Evolutionary conservation across 257 asterid species (phyloP).

Genomic region (Solanum commersonii): DNA sequence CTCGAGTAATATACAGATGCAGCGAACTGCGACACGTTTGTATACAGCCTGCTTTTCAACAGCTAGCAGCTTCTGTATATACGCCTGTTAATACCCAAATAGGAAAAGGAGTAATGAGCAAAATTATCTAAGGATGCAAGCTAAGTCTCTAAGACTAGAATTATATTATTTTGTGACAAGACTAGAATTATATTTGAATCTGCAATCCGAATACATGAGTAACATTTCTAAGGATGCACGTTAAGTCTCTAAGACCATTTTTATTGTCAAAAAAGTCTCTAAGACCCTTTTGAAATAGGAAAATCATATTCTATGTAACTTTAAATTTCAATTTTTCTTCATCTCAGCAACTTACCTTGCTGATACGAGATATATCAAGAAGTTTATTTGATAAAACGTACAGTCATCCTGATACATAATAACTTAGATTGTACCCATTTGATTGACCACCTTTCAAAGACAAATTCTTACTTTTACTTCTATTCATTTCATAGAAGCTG

Average conservation of each 20-base stretch:
- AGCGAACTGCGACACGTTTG: slow-evolving; percentile 66
- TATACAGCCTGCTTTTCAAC: slow-evolving; percentile 51
- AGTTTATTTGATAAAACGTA: background rate
- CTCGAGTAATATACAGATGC: slow-evolving; percentile 74
- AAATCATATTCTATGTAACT: background rate
- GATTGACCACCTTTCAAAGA: background rate
- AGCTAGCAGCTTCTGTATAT: slow-evolving; percentile 66
- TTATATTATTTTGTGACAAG: too few species aligned
- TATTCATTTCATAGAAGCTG: background rate
- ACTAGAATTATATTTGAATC: background rate
- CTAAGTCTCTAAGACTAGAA: too few species aligned
- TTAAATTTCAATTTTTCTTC: background rate
- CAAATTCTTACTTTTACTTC: background rate
- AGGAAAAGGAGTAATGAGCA: slow-evolving; percentile 11
- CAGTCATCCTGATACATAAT: background rate
- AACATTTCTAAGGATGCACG: background rate
- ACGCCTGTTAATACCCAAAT: slow-evolving; percentile 44
- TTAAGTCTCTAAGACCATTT: background rate
- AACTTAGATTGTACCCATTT: background rate
- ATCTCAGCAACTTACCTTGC: background rate
- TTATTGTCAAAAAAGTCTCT: background rate
- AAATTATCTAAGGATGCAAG: too few species aligned
- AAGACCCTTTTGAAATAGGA: background rate
- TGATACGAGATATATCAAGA: background rate
- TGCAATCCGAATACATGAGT: background rate